A percentile compares a stretch with the other conserved stretches of the same genome.
Evolutionary conservation across 805 yeast species (phyloP).

Genomic region (Saccharomycopsis fodiens): DNA sequence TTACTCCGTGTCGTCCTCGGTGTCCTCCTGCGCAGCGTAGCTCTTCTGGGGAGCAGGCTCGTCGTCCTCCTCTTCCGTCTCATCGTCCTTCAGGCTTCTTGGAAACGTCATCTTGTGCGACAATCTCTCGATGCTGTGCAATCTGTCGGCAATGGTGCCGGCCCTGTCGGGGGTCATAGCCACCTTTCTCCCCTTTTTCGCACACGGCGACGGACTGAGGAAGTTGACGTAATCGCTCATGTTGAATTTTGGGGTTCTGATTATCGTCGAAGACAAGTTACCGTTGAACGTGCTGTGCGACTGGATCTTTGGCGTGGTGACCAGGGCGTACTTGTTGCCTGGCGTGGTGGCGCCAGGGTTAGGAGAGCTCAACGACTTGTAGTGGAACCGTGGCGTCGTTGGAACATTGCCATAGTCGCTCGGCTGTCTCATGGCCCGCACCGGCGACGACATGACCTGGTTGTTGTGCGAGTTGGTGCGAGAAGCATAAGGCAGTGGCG

Average conservation of each 20-base stretch:
- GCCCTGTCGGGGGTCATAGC: neutral
- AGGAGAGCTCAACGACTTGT: constrained; percentile 17
- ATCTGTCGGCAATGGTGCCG: neutral
- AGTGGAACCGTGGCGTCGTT: constrained; percentile 11
- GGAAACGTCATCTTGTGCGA: constrained; percentile 2
- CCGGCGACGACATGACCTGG: constrained; percentile 17
- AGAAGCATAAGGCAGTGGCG: constrained; percentile 50
- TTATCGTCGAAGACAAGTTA: constrained; percentile 11
- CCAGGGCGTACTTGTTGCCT: constrained; percentile 15
- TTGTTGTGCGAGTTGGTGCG: constrained; percentile 3
- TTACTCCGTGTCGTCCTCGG: neutral
- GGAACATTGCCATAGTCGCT: constrained; percentile 11
- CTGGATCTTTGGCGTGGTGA: constrained; percentile 26
- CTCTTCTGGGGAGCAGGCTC: constrained; percentile 9
- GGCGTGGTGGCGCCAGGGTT: constrained; percentile 1
- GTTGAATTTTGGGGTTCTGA: constrained; percentile 61
- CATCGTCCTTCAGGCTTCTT: constrained; percentile 23
- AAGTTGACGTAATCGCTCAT: constrained; percentile 77
- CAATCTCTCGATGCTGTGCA: constrained; percentile 3
- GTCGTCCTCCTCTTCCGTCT: constrained; percentile 22
- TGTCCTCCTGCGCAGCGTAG: neutral
- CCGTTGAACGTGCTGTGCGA: constrained; percentile 18
- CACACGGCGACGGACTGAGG: constrained; percentile 60
- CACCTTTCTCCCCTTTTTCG: constrained; percentile 4
- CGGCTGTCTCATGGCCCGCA: constrained; percentile 7